Evolutionary conservation across 75 land plant genomes (phyloP), one percentile per base, ranked within the genome.

Genomic region (Larix kaempferi): DNA sequence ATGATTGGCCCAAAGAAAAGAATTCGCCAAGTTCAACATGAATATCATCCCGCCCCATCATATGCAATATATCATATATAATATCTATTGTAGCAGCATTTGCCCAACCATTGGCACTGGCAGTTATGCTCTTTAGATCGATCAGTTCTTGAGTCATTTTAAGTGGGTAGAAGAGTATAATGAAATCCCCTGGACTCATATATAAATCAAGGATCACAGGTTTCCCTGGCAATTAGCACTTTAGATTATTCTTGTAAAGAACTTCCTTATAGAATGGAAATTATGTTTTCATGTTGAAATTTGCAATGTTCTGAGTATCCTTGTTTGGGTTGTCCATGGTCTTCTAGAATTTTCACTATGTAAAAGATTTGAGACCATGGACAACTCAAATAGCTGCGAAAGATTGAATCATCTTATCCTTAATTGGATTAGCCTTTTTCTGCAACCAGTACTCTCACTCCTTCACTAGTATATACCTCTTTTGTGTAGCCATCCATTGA

Each of bases 41-140:
- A 27, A 94, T 88, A 77, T 94, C 97, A 64, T 94, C 97, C 7
- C 97, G 88, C 10, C 97, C 97, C 97, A 94, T 94, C 97, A 94
- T 92, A 69, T 94, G 94, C 54, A 94, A 83, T 21, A 94, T 57
- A 84, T 94, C 97, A 84, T 92, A 92, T 19, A 94, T 52, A 5
- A 85, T 71, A 80, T 94, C 97, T 81, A 94, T 90, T 11, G 97
- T 89, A 59, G 94, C 97, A 26, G 92, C 88, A 87, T 86, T 90
- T 77, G 92, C 92, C 94, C 94, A 94, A 12, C 97, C 97, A 71
- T 84, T 92, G 63, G 86, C 89, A 77, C 76, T 87, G 1, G 90
- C 81, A 56, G 93, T 57, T 78, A 92, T 88, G 35, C 74, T 94
- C 94, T 94, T 94, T 29, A 94, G 81, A 59, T 94, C 83, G 25